These are phyloP conservation scores for Dacryopinax spathularia DNA, from an alignment of 768 basidiomycete species.

Conservation along the genomic window DNA sequence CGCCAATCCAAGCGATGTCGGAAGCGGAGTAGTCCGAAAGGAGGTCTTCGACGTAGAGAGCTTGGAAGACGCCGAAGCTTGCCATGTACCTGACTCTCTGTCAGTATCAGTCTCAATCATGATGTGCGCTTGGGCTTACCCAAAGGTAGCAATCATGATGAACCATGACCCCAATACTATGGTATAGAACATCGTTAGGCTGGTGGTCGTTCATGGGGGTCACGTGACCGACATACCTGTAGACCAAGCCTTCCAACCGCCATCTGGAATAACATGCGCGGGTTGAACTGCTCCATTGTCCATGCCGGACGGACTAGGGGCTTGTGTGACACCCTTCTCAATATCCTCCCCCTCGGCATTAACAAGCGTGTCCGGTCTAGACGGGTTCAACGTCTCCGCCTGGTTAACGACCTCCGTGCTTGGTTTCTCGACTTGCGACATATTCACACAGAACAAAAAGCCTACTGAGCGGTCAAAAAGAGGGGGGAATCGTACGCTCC, in stretches of 20 bases:
- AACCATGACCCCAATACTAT: not conserved
- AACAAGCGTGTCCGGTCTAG: not conserved
- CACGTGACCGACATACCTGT: not conserved
- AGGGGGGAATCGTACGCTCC: no score
- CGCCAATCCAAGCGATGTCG: conserved; percentile 26
- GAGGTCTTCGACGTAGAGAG: conserved; percentile 20
- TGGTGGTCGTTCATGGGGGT: no score
- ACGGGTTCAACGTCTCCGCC: not conserved
- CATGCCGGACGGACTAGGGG: not conserved
- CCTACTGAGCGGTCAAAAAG: no score
- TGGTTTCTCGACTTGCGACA: not conserved
- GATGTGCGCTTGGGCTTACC: not conserved
- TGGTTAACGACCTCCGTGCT: no score
- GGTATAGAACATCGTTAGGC: no score
- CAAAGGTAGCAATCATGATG: conserved; percentile 15
- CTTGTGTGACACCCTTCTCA: not conserved
- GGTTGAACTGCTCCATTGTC: not conserved
- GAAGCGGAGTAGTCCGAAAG: conserved; percentile 20
- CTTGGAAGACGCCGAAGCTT: not conserved
- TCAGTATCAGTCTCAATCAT: not conserved
- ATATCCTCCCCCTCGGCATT: not conserved
- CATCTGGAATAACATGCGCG: not conserved
- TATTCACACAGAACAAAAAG: not conserved
- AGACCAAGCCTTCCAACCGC: not conserved
- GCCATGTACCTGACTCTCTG: conserved; percentile 1